Evolutionary conservation across 2,329 filamentous ascomycete species (phyloP).

Genomic region (Fusarium lyarnte): DNA sequence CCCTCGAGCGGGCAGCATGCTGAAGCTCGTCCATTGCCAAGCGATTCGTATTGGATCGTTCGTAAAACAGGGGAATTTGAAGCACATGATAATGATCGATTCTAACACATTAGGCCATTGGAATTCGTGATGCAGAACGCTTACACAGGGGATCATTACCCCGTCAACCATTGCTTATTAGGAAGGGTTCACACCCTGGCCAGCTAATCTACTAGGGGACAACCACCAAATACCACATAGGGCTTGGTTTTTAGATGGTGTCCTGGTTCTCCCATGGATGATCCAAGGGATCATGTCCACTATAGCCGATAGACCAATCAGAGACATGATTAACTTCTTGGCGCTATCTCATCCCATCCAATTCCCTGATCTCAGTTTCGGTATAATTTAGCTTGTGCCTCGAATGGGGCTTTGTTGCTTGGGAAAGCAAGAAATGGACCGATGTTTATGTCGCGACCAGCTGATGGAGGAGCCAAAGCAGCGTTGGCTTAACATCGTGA

Average conservation of each 20-base stretch:
- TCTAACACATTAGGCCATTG: background rate
- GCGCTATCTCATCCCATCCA: constrained; percentile 11
- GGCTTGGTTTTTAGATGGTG: constrained; percentile 22
- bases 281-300: constrained; percentile 25
- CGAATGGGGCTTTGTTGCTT: constrained; percentile 16
- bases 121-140: background rate
- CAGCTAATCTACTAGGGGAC: background rate
- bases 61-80: background rate
- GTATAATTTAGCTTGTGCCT: constrained; percentile 22
- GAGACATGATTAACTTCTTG: constrained; percentile 22
- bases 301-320: constrained; percentile 27
- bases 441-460: background rate
- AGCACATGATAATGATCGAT: background rate
- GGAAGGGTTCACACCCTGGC: constrained; percentile 17
- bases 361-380: constrained; percentile 34
- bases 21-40: background rate
- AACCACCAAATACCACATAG: constrained; percentile 10
- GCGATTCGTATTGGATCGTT: background rate
- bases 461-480: constrained; percentile 5
- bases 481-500: background rate
- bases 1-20: background rate
- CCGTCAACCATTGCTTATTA: background rate
- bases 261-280: constrained; percentile 23
- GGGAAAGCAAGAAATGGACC: constrained; percentile 6
- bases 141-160: background rate